phyloP scores from a whole-genome alignment of 2,329 filamentous ascomycete species.

The Trichoderma sp. region DNA sequence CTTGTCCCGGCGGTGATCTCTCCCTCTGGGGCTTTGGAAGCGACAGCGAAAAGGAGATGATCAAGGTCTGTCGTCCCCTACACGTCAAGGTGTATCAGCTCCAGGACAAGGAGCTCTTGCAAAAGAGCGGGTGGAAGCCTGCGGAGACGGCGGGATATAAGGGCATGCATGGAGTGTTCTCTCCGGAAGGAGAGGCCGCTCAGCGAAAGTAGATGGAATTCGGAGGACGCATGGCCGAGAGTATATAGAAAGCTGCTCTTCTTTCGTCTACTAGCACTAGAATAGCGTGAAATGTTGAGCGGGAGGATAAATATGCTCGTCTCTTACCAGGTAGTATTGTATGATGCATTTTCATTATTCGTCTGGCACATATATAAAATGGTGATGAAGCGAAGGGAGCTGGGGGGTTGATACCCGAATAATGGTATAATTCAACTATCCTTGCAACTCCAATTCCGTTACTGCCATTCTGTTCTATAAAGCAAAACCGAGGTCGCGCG shows the following conservation, averaged over 20 bases:
- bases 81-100: slow-evolving; percentile 73
- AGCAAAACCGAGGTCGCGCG: slow-evolving; percentile 25
- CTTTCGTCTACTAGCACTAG: not conserved
- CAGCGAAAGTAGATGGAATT: not conserved
- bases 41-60: slow-evolving; percentile 67
- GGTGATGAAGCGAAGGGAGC: not conserved
- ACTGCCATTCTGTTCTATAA: slow-evolving; percentile 34
- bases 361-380: not conserved
- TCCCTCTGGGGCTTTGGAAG: slow-evolving; percentile 80
- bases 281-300: not conserved
- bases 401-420: slow-evolving; percentile 28
- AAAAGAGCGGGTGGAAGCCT: slow-evolving; percentile 60
- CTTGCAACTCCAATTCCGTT: slow-evolving; percentile 38
- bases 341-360: not conserved
- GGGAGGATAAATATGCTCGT: not conserved
- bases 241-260: not conserved
- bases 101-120: slow-evolving; percentile 53
- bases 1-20: slow-evolving; percentile 79
- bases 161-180: slow-evolving; percentile 61
- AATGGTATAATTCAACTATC: slow-evolving; percentile 40
- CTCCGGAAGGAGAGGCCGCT: slow-evolving; percentile 31
- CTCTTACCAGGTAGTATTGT: not conserved
- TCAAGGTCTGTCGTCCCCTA: slow-evolving; percentile 70
- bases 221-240: not conserved
- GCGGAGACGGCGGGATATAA: slow-evolving; percentile 62